Conservation (phyloP, 1,284 basidiomycete species). For the Microbotryum scabiosae region DNA sequence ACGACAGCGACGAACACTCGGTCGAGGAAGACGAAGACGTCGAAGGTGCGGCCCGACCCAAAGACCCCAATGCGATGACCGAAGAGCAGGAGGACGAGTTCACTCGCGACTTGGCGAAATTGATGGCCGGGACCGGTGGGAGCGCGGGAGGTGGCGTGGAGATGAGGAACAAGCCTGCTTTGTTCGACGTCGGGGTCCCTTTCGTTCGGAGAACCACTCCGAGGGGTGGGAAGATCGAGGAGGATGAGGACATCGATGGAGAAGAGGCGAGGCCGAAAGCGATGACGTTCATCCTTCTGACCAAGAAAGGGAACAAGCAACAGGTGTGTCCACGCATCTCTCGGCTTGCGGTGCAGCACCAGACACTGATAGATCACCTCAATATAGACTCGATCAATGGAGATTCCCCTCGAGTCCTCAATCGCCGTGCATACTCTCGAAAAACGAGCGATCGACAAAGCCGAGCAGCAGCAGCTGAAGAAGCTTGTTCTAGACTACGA, state of each 20-base stretch:
- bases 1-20: slow-evolving; percentile 47
- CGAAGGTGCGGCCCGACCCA: slow-evolving; percentile 45
- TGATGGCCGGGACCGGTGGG: slow-evolving; percentile 63
- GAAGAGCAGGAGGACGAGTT: slow-evolving; percentile 90
- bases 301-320: slow-evolving; percentile 87
- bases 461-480: slow-evolving; percentile 92
- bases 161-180: slow-evolving; percentile 50
- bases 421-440: slow-evolving; percentile 80
- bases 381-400: slow-evolving; percentile 64
- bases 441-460: slow-evolving; percentile 82
- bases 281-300: slow-evolving; percentile 91
- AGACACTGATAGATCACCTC: slow-evolving; percentile 1
- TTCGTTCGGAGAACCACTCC: slow-evolving; percentile 8
- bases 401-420: slow-evolving; percentile 74
- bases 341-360: neutral
- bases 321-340: slow-evolving; percentile 50
- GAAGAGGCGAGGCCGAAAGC: slow-evolving; percentile 39
- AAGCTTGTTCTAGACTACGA: slow-evolving; percentile 60
- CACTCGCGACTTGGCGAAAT: slow-evolving; percentile 87
- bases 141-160: slow-evolving; percentile 51
- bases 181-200: slow-evolving; percentile 30
- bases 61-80: slow-evolving; percentile 41
- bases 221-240: slow-evolving; percentile 54
- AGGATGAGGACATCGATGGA: slow-evolving; percentile 37
- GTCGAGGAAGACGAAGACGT: slow-evolving; percentile 51